These are phyloP conservation scores for Dorcoceras hygrometricum DNA, from an alignment of 257 asterid genomes.

Conservation along the genomic window DNA sequence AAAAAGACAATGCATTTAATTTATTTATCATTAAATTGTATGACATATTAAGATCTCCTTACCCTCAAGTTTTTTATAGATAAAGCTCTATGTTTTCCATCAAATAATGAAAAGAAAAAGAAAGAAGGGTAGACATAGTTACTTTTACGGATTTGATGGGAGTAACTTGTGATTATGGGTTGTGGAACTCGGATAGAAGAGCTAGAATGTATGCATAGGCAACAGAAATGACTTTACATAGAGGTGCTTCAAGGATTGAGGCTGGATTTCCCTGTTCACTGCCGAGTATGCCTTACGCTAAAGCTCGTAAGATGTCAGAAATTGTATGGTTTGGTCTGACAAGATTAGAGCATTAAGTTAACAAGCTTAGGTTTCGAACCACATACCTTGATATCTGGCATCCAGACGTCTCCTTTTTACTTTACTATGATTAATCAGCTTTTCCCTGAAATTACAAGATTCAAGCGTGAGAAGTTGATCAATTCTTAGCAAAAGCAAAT, in stretches of 20 bases:
- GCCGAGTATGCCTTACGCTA: slow-evolving; percentile 10
- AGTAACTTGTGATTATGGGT: background rate
- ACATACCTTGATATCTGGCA: slow-evolving; percentile 63
- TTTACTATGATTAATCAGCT: slow-evolving; percentile 52
- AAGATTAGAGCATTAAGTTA: slow-evolving; percentile 7
- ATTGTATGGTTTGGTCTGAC: slow-evolving; percentile 9
- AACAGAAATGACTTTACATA: slow-evolving; percentile 8
- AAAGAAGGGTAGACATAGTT: background rate
- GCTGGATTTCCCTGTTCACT: background rate
- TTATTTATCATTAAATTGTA: too few relatives aligned
- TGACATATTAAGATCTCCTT: too few relatives aligned
- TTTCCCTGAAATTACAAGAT: slow-evolving; percentile 56
- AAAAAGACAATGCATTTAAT: background rate
- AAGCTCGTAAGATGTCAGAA: slow-evolving; percentile 13
- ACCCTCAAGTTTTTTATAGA: background rate
- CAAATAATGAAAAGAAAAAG: background rate
- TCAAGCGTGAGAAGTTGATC: slow-evolving; percentile 28
- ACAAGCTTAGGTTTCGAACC: slow-evolving; percentile 26
- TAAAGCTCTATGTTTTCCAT: too few relatives aligned
- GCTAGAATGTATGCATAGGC: slow-evolving; percentile 22
- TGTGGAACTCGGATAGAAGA: slow-evolving; percentile 9
- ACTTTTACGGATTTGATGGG: background rate
- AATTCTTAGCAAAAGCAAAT: slow-evolving; percentile 16
- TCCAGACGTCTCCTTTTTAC: slow-evolving; percentile 61
- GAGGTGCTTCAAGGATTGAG: background rate